phyloP scores from a whole-genome alignment of 768 basidiomycete species.

The Trametes villosa region DNA sequence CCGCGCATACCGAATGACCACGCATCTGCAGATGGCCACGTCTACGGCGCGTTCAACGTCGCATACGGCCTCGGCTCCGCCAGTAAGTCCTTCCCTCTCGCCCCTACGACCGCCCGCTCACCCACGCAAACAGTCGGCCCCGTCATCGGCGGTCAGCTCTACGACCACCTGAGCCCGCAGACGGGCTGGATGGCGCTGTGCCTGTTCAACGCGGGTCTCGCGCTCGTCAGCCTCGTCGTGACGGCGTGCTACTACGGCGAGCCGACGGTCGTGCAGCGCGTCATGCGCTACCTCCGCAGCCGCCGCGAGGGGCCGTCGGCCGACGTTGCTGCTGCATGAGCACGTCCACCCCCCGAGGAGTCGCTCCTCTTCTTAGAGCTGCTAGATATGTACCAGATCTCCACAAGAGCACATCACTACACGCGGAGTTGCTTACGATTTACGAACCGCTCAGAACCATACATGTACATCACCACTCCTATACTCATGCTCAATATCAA shows the following conservation, averaged over 20 bases:
- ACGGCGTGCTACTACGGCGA: slow-evolving; percentile 54
- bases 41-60: slow-evolving; percentile 76
- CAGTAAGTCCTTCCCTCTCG: slow-evolving; percentile 42
- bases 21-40: slow-evolving; percentile 61
- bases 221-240: slow-evolving; percentile 44
- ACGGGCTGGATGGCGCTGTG: slow-evolving; percentile 67
- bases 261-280: slow-evolving; percentile 13
- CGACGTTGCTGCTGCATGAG: neutral
- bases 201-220: slow-evolving; percentile 49
- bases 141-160: slow-evolving; percentile 74
- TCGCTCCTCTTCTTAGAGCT: too few relatives aligned
- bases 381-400: too few relatives aligned
- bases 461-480: neutral
- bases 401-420: neutral
- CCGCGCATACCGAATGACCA: neutral
- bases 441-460: neutral
- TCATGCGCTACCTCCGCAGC: neutral
- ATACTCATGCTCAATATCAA: neutral
- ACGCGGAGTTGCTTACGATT: neutral
- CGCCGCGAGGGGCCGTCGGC: neutral
- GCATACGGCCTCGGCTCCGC: slow-evolving; percentile 68
- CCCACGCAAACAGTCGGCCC: slow-evolving; percentile 60
- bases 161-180: slow-evolving; percentile 46
- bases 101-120: neutral
- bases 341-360: neutral